phyloP scores from a whole-genome alignment of 768 basidiomycete species.

The Hericium rajendrae region DNA sequence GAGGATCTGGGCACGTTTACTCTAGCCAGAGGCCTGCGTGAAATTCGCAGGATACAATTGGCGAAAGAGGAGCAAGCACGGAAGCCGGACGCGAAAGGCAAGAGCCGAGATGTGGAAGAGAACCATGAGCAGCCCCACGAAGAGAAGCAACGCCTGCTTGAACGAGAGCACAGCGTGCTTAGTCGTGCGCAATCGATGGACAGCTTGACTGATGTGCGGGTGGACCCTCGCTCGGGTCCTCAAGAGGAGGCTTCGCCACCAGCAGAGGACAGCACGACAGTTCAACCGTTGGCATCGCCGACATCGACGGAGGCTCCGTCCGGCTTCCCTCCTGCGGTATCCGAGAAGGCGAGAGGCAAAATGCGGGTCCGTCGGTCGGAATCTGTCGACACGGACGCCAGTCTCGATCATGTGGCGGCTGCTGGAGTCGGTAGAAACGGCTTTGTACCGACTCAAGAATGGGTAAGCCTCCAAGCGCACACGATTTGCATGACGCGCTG shows the following conservation, averaged over 20 bases:
- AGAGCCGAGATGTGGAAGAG: constrained; percentile 29
- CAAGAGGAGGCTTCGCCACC: constrained; percentile 20
- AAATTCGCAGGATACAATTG: constrained; percentile 66
- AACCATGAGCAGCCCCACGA: constrained; percentile 35
- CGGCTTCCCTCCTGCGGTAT: constrained; percentile 27
- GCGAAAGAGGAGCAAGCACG: constrained; percentile 60
- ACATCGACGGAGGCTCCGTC: constrained; percentile 27
- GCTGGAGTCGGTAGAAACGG: constrained; percentile 78
- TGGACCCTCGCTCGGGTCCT: constrained; percentile 9
- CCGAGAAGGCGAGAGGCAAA: constrained; percentile 91
- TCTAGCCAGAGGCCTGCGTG: constrained; percentile 71
- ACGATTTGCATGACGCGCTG: neutral
- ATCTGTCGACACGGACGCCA: constrained; percentile 38
- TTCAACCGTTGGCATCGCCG: constrained; percentile 35
- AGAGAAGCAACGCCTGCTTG: constrained; percentile 62
- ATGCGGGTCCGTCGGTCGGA: constrained; percentile 68
- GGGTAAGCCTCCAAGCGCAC: constrained; percentile 48
- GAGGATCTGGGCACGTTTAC: constrained; percentile 91
- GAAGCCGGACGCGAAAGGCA: constrained; percentile 27
- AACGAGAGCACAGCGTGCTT: constrained; percentile 35
- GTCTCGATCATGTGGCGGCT: constrained; percentile 56
- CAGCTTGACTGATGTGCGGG: constrained; percentile 11
- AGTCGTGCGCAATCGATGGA: constrained; percentile 9
- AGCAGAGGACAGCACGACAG: constrained; percentile 12
- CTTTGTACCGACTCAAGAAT: constrained; percentile 94